Conservation (phyloP, 83 land plant species). For the Picea abies region DNA sequence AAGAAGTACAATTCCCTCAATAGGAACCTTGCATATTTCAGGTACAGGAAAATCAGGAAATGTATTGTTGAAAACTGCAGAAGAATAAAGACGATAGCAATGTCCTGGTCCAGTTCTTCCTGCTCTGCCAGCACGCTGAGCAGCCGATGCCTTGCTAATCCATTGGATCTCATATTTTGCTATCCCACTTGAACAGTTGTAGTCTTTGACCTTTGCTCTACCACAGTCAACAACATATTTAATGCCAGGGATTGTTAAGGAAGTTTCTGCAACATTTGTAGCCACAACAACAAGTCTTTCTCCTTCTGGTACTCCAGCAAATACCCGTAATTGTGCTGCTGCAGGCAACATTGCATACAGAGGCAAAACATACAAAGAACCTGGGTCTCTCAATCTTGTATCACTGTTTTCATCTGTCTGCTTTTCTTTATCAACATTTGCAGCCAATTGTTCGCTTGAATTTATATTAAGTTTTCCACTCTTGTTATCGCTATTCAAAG, state of each 20-base stretch:
- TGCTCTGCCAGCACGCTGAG: too few relatives aligned
- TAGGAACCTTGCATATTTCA: conserved; percentile 77
- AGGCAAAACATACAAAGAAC: conserved; percentile 72
- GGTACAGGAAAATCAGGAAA: conserved; percentile 77
- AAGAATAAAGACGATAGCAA: too few relatives aligned
- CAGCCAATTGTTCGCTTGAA: not conserved
- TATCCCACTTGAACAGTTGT: conserved; percentile 68
- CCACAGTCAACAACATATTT: conserved; percentile 96
- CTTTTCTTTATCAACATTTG: too few relatives aligned
- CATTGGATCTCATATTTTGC: conserved; percentile 84
- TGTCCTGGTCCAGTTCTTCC: too few relatives aligned
- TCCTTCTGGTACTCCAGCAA: conserved; percentile 73
- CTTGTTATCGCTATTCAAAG: conserved; percentile 32
- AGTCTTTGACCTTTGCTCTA: conserved; percentile 87
- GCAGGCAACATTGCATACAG: conserved; percentile 95
- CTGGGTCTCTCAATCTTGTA: conserved; percentile 19
- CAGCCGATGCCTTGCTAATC: conserved; percentile 67
- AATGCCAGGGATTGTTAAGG: conserved; percentile 93
- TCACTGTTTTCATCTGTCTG: not conserved
- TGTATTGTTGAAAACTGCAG: too few relatives aligned
- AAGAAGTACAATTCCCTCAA: conserved; percentile 88
- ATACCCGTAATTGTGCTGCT: conserved; percentile 82
- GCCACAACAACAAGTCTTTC: conserved; percentile 88
- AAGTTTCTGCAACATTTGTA: conserved; percentile 98
- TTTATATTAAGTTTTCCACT: not conserved